Percentiles rank a stretch among this genome's conserved stretches.
Evolutionary conservation across 495 filamentous ascomycete species (phyloP).

Genomic region (Peziza echinospora): DNA sequence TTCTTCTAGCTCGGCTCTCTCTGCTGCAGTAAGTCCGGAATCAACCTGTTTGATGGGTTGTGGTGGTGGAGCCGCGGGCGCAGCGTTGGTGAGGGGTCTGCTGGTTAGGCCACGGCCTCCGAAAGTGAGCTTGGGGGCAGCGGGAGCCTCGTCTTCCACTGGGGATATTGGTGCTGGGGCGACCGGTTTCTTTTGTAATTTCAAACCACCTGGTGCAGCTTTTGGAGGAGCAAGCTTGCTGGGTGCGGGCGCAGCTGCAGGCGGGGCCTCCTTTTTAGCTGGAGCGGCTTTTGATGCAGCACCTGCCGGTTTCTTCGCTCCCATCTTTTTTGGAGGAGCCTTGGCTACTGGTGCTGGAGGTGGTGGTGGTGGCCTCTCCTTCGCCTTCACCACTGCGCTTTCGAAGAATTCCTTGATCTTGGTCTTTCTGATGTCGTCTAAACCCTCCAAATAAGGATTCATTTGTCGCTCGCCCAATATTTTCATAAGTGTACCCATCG

Average conservation of each 20-base stretch:
- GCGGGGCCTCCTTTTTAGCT: slow-evolving; percentile 20
- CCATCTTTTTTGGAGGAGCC: slow-evolving; percentile 31
- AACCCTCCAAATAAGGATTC: slow-evolving; percentile 78
- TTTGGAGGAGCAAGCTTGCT: slow-evolving; percentile 47
- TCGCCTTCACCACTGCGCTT: slow-evolving; percentile 82
- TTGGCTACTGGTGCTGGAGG: slow-evolving; percentile 41
- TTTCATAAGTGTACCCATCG: slow-evolving; percentile 91
- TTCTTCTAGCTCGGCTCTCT: slow-evolving; percentile 76
- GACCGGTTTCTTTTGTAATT: slow-evolving; percentile 43
- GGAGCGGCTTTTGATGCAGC: slow-evolving; percentile 24
- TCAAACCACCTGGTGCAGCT: slow-evolving; percentile 39
- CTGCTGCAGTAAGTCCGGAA: slow-evolving; percentile 44
- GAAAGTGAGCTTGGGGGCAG: slow-evolving; percentile 43
- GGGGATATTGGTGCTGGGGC: slow-evolving; percentile 20
- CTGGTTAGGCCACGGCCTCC: slow-evolving; percentile 62
- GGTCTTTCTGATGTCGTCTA: slow-evolving; percentile 87
- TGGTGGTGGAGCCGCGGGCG: slow-evolving; percentile 21
- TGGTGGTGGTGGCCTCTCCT: slow-evolving; percentile 75
- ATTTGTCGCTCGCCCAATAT: slow-evolving; percentile 95
- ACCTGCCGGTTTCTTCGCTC: slow-evolving; percentile 27
- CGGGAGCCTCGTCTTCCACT: slow-evolving; percentile 34
- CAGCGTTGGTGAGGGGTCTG: slow-evolving; percentile 41
- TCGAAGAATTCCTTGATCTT: slow-evolving; percentile 95
- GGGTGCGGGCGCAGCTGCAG: slow-evolving; percentile 30
- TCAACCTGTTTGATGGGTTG: slow-evolving; percentile 5